Base-by-base conservation (phyloP, 352 stramenopile genomes). In the Thalassiosira oceanica region DNA sequence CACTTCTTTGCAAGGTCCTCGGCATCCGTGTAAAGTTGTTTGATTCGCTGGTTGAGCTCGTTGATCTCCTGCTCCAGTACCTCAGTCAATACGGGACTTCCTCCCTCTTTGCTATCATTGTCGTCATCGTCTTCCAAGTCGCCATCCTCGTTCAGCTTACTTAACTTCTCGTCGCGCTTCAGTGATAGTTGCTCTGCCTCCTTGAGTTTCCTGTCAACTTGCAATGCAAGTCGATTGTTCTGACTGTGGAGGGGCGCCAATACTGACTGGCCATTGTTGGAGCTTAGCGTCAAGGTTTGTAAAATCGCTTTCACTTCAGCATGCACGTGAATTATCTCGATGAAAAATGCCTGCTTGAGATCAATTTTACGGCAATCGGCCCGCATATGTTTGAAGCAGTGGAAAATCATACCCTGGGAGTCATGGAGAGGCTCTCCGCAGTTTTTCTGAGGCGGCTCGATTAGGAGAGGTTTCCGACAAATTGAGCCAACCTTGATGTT, bases 1-100 rank as follows among this genome's bases (percentile, higher is more conserved):
- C 53, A 63, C 16, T 63, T 10, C 16, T 63, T 28, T 20, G 11
- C 36, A 8, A 50, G 20, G 18, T 61, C 20, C 18, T 61, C 29
- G 51, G 11, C 31, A 3, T 11, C 2, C 26, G 35, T 48, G 8
- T 13, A 15, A 45, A 29, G 18, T 21, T 16, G 39, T 7, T 26
- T 28, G 24, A 53, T 53, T n/a, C 15, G 5, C 26, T 51, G 37
- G 8, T 13, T 18, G 36, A 29, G 18, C 23, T 16, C 42, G 11
- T 26, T 28, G 24, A 53, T 53, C 31, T 63, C 3, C 10, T 46
- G 8, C n/a, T 41, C 24, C 6, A 37, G 3, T 8, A 39, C 8
- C n/a, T n/a, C 31, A 39, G 8, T n/a, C 8, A n/a, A n/a, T 39
- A 8, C 31, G 31, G 8, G 8, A 39, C n/a, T n/a, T 39, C n/a